Evolutionary conservation across 2,329 filamentous ascomycete genomes (phyloP).

Genomic region (Beauveria sp.): DNA sequence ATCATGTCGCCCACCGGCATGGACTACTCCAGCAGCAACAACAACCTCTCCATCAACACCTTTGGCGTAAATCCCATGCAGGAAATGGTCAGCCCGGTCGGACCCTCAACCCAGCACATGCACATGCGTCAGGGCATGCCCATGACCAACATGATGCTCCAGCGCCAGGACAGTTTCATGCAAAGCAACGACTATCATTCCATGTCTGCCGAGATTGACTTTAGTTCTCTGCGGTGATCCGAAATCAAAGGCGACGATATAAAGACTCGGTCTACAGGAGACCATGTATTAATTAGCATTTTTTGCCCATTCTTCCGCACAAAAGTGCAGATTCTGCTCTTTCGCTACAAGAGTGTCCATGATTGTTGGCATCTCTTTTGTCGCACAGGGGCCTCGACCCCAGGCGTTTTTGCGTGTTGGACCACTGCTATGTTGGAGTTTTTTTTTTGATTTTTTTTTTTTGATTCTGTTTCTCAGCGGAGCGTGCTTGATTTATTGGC

Average conservation of each 20-base stretch:
- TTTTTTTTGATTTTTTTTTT: neutral
- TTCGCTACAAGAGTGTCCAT: neutral
- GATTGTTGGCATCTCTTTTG: neutral
- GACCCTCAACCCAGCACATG: conserved; percentile 24
- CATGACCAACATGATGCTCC: conserved; percentile 23
- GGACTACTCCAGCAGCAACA: conserved; percentile 35
- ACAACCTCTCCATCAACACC: conserved; percentile 27
- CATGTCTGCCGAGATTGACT: conserved; percentile 4
- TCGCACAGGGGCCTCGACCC: neutral
- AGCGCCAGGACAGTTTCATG: conserved; percentile 27
- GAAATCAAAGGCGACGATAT: neutral
- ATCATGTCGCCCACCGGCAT: conserved; percentile 43
- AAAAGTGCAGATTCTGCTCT: neutral
- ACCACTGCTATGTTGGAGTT: neutral
- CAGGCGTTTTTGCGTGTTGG: neutral
- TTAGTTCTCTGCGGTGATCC: conserved; percentile 18
- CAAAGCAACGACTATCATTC: conserved; percentile 11
- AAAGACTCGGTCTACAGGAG: neutral
- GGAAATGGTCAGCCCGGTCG: conserved; percentile 43
- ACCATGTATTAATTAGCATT: neutral
- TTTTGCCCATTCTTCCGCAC: neutral
- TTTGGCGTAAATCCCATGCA: conserved; percentile 39
- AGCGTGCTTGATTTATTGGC: neutral
- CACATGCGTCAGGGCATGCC: conserved; percentile 22
- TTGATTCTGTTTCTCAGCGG: neutral